Percentiles rank a stretch among this genome's conserved stretches.
Evolutionary conservation across 108 stramenopile genomes (phyloP).

Genomic region (Skeletonema marinoi): DNA sequence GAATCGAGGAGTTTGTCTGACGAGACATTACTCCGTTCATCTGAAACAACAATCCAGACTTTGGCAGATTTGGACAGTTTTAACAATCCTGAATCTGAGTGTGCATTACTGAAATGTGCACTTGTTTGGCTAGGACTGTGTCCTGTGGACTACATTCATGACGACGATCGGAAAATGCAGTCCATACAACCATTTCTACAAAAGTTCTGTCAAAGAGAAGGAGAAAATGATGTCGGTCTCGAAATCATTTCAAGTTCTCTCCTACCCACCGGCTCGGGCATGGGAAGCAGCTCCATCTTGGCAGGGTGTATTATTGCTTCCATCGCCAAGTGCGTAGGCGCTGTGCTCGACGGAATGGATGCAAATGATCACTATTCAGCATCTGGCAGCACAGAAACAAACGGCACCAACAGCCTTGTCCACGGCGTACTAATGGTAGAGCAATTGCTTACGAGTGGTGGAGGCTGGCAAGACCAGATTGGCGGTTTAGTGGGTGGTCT

Average conservation of each 20-base stretch:
- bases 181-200: slow-evolving; percentile 55
- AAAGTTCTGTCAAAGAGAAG: slow-evolving; percentile 54
- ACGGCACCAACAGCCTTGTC: slow-evolving; percentile 43
- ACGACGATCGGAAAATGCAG: slow-evolving; percentile 1
- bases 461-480: slow-evolving; percentile 93
- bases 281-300: slow-evolving; percentile 86
- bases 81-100: slow-evolving; percentile 58
- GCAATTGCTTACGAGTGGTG: slow-evolving; percentile 80
- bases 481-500: slow-evolving; percentile 66
- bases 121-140: slow-evolving; percentile 60
- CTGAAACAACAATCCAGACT: slow-evolving; percentile 27
- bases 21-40: slow-evolving; percentile 26
- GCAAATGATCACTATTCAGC: not conserved
- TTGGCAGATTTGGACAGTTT: slow-evolving; percentile 53
- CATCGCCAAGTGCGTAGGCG: slow-evolving; percentile 58
- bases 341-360: slow-evolving; percentile 13
- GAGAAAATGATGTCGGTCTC: slow-evolving; percentile 50
- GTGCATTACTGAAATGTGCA: slow-evolving; percentile 75
- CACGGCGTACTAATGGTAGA: slow-evolving; percentile 70
- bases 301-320: slow-evolving; percentile 71
- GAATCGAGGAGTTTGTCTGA: slow-evolving; percentile 53
- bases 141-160: slow-evolving; percentile 38
- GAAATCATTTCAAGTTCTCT: slow-evolving; percentile 71
- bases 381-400: slow-evolving; percentile 16
- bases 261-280: slow-evolving; percentile 81